These are phyloP conservation scores for Debaryomyces coudertii DNA, from an alignment of 1,139 yeast species.

Conservation along the genomic window DNA sequence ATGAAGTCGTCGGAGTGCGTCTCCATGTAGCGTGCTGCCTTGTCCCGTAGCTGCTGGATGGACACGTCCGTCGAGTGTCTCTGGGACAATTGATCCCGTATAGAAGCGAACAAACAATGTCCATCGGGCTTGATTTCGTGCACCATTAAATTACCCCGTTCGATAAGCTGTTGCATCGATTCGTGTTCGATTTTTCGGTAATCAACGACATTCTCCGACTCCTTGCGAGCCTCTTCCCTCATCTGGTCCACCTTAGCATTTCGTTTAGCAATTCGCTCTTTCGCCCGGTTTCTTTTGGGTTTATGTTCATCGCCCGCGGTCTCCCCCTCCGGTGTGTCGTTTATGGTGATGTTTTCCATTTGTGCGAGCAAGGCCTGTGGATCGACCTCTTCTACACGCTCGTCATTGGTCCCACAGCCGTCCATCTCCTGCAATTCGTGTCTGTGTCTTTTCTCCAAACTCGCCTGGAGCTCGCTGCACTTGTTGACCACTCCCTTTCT, in stretches of 20 bases:
- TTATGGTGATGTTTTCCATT: conserved; percentile 35
- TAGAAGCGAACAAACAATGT: conserved; percentile 86
- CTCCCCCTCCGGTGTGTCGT: conserved; percentile 16
- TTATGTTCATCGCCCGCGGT: conserved; percentile 19
- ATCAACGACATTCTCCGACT: conserved; percentile 69
- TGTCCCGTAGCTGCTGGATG: conserved; percentile 59
- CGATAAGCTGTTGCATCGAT: conserved; percentile 58
- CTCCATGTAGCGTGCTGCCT: conserved; percentile 70
- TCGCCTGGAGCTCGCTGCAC: conserved; percentile 62
- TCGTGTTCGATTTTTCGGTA: conserved; percentile 71
- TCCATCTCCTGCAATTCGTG: conserved; percentile 42
- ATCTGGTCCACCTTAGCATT: conserved; percentile 68
- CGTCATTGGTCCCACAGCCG: conserved; percentile 14
- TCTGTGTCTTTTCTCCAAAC: conserved; percentile 55
- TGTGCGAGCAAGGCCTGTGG: conserved; percentile 70
- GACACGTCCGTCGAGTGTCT: conserved; percentile 48
- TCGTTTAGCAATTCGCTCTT: conserved; percentile 77
- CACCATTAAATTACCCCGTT: conserved; percentile 49
- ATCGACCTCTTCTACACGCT: conserved; percentile 45
- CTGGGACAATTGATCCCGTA: conserved; percentile 69
- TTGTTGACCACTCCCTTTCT: conserved; percentile 58
- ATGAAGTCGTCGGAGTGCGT: conserved; percentile 67
- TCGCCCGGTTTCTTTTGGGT: conserved; percentile 74
- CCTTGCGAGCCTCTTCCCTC: conserved; percentile 68
- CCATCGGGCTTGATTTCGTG: conserved; percentile 88